Evolutionary conservation across 371 early-diverging fungal species (phyloP), one percentile per base, ranked within the genome.

Genomic region (Umbelopsis sp.): DNA sequence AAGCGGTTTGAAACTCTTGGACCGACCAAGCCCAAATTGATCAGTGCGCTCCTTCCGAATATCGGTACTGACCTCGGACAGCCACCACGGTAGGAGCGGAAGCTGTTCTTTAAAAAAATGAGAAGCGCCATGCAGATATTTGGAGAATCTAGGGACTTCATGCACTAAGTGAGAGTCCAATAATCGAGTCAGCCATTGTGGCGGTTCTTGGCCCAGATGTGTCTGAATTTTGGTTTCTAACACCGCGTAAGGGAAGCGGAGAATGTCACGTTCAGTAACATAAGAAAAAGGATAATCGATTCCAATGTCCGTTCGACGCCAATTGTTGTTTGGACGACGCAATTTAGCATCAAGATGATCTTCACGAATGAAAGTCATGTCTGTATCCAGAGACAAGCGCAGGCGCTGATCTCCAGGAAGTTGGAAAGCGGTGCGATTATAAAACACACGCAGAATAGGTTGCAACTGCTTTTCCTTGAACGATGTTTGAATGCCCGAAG

Each of bases 401-500:
- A 99, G 94, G 50, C 93, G 89, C 14, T 97, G 93, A 79, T 97
- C 98, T 48, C 96, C 97, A 5, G 99, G 99, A 7, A 99, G 79
- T 80, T 99, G 99, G 89, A 99, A 99, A 2, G 99, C 99, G 16
- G 96, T 98, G 75, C 99, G 92, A 76, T 97, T 97, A 86, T 99
- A 99, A 73, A 96, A 96, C 0, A 97, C 96, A 52, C 99, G 92
- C 74, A 95, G 79, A 6, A 91, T 86, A 50, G 99, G 99, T n/a
- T 82, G 77, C 25, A 99, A 83, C 7, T 87, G 78, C 75, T 92
- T 94, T 24, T 91, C 83, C 3, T 76, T 69, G n/a, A 99, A 87
- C 10, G 93, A 87, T 9, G 83, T 72, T 72, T 94, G 96, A 46
- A 99, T 87, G 68, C 98, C 96, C 7, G 81, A 72, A 35, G 96